These are phyloP conservation scores for Keithomyces neogunnii DNA, from an alignment of 2,329 filamentous ascomycete genomes.

Conservation along the genomic window DNA sequence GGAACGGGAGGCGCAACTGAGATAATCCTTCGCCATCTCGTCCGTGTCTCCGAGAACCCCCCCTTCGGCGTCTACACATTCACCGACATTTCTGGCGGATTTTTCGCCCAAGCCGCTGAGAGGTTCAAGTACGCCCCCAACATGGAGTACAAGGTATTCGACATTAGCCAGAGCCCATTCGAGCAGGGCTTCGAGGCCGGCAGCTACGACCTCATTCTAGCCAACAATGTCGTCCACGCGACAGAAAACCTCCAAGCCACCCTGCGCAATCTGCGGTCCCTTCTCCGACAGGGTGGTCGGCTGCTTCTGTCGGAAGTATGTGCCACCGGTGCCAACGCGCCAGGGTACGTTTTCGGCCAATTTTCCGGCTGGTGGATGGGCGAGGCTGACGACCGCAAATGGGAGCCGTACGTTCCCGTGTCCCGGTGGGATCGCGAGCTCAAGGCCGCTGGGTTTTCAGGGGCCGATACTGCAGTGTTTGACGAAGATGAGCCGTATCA, in stretches of 20 bases:
- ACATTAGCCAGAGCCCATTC: too few relatives aligned
- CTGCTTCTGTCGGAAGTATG: conserved; percentile 7
- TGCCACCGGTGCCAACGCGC: not conserved
- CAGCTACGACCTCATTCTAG: conserved; percentile 30
- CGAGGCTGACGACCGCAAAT: not conserved
- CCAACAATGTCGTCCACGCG: conserved; percentile 28
- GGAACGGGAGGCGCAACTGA: too few relatives aligned
- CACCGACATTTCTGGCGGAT: too few relatives aligned
- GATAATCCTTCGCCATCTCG: too few relatives aligned
- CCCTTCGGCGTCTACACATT: too few relatives aligned
- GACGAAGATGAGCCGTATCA: not conserved
- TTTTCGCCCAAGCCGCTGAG: too few relatives aligned
- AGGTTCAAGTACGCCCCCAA: too few relatives aligned
- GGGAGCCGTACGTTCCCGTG: not conserved
- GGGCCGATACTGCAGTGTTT: not conserved
- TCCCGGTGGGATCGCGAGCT: conserved; percentile 1
- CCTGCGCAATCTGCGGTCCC: conserved; percentile 6
- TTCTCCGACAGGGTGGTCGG: conserved; percentile 6
- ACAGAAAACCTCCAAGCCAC: conserved; percentile 19
- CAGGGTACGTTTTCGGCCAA: conserved; percentile 3
- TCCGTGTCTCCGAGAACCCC: too few relatives aligned
- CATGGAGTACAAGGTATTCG: too few relatives aligned
- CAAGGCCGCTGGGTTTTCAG: not conserved
- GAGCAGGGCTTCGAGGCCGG: too few relatives aligned
- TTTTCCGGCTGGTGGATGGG: conserved; percentile 1